Evolutionary conservation across 805 yeast species (phyloP), one percentile per base, ranked within the genome.

Genomic region (Candida nitratophila): DNA sequence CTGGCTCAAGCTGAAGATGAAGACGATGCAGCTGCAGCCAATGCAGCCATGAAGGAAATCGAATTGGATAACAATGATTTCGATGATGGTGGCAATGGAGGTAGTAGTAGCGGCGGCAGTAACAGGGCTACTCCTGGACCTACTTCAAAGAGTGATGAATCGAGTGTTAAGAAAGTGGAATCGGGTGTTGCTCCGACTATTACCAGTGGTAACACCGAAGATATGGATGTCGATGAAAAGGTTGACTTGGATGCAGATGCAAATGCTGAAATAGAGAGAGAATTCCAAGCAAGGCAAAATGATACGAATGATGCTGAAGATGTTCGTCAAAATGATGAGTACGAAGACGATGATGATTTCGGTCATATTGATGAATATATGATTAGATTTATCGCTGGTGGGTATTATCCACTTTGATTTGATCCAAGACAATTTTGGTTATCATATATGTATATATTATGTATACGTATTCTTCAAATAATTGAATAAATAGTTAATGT

Each of bases 311-410:
- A 39, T 24, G 36, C 16, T 24, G 27, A 24, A 24, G 27, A 6
- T 24, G 27, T n/a, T n/a, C n/a, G n/a, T n/a, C n/a, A n/a, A n/a
- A n/a, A 62, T 31, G 60, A 55, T 11, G 50, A 49, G 15, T 83
- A 77, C 30, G 83, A 77, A 31, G 77, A 66, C 41, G 83, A 74
- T 4, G 87, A 79, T 39, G 85, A 77, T 20, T 73, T 81, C 41
- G 86, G 85, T 4, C 96, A 89, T 61, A 78, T 91, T 43, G 99
- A 93, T 60, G 98, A 93, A 70, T 95, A 90, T 67, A 93, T 93
- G 99, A 79, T 93, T 49, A 71, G 90, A 47, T 86, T 77, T 59
- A 86, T 93, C 47, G 95, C 95, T 47, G 82, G 81, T 43, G 97
- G 96, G 0, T 76, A 70, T 58, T 86, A 81, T 27, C 38, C 37